These are phyloP conservation scores for Clarkia xantiana DNA, from an alignment of 345 rosid genomes.

Conservation along the genomic window DNA sequence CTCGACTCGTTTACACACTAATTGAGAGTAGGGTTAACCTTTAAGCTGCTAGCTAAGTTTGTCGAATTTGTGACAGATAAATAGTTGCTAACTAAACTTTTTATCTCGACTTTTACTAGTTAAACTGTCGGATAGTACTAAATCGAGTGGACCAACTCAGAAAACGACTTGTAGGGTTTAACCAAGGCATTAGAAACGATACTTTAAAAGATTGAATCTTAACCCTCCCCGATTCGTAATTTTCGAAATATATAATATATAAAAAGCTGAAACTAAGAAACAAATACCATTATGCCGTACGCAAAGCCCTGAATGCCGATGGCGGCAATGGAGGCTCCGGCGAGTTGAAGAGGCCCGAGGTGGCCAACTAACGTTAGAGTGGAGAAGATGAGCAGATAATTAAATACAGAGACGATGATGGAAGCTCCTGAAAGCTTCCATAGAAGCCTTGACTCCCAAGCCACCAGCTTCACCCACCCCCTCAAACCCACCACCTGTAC, in stretches of 20 bases:
- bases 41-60: no score
- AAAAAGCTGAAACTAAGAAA: neutral
- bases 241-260: neutral
- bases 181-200: no score
- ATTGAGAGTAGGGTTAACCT: no score
- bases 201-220: no score
- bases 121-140: no score
- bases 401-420: slow-evolving; percentile 48
- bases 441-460: slow-evolving; percentile 73
- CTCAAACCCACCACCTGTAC: slow-evolving; percentile 24
- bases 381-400: slow-evolving; percentile 72
- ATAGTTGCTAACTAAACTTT: no score
- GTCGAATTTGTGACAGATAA: no score
- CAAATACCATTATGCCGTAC: slow-evolving; percentile 73
- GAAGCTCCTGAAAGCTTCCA: slow-evolving; percentile 73
- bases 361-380: slow-evolving; percentile 70
- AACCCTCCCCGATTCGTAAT: no score
- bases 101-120: no score
- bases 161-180: no score
- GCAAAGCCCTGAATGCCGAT: slow-evolving; percentile 93
- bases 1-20: no score
- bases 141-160: no score
- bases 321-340: slow-evolving; percentile 77
- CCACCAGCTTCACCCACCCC: slow-evolving; percentile 61
- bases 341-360: slow-evolving; percentile 59